These are phyloP conservation scores for Xylaria polymorpha DNA, from an alignment of 2,329 filamentous ascomycete species.

Conservation along the genomic window DNA sequence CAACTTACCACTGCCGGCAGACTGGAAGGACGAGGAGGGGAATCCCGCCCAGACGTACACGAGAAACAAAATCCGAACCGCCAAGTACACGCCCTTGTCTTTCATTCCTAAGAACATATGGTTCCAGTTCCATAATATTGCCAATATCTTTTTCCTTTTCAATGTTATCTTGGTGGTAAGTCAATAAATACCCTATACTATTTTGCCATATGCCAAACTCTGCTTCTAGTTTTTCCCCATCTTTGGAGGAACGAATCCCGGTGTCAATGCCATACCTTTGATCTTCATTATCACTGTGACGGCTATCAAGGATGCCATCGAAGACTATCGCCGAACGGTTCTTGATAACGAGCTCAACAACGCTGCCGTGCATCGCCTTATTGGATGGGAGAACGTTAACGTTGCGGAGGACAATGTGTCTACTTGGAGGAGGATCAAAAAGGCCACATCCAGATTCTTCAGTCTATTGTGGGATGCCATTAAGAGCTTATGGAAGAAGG, in stretches of 20 bases:
- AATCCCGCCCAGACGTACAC: slow-evolving; percentile 76
- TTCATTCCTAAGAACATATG: slow-evolving; percentile 97
- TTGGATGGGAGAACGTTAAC: slow-evolving; percentile 94
- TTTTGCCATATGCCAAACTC: slow-evolving; percentile 26
- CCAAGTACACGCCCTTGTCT: slow-evolving; percentile 95
- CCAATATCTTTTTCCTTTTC: slow-evolving; percentile 98
- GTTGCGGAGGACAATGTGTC: slow-evolving; percentile 88
- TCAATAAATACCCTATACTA: slow-evolving; percentile 43
- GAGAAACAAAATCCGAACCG: slow-evolving; percentile 96
- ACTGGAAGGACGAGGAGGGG: slow-evolving; percentile 84
- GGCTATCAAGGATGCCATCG: slow-evolving; percentile 92
- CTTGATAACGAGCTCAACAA: slow-evolving; percentile 97
- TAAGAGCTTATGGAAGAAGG: slow-evolving; percentile 61
- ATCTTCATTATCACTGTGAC: slow-evolving; percentile 93
- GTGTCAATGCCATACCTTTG: slow-evolving; percentile 87
- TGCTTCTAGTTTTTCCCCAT: slow-evolving; percentile 86
- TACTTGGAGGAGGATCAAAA: slow-evolving; percentile 89
- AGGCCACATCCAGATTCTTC: slow-evolving; percentile 76
- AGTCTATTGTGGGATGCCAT: slow-evolving; percentile 64
- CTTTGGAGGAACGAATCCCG: slow-evolving; percentile 91
- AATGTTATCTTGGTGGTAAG: slow-evolving; percentile 93
- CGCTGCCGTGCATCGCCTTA: slow-evolving; percentile 88
- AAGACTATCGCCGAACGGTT: slow-evolving; percentile 91
- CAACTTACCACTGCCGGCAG: slow-evolving; percentile 81
- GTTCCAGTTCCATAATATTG: slow-evolving; percentile 98